These are phyloP conservation scores for Meripilus lineatus DNA, from an alignment of 1,284 basidiomycete genomes.

Conservation along the genomic window DNA sequence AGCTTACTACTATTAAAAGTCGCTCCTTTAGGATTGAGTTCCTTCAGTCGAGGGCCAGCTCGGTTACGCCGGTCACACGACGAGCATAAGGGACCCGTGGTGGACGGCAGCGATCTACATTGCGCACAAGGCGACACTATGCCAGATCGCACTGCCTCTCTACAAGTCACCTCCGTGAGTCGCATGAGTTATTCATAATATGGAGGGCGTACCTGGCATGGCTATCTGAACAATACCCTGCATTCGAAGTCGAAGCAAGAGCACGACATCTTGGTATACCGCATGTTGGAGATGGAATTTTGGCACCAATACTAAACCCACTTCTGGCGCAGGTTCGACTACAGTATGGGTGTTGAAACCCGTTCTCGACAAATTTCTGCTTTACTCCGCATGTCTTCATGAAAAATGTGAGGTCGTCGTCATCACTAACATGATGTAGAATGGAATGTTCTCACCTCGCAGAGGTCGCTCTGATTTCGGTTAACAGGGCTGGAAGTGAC, in stretches of 20 bases:
- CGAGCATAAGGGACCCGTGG: constrained; percentile 37
- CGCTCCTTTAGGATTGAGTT: constrained; percentile 33
- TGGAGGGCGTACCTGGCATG: constrained; percentile 44
- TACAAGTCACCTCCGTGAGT: constrained; percentile 17
- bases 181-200: background rate
- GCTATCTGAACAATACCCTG: constrained; percentile 49
- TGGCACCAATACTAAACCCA: constrained; percentile 30
- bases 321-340: constrained; percentile 54
- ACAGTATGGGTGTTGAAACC: constrained; percentile 54
- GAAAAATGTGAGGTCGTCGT: background rate
- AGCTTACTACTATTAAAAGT: constrained; percentile 36
- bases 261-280: constrained; percentile 43
- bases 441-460: constrained; percentile 33
- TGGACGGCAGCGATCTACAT: constrained; percentile 30
- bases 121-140: constrained; percentile 41
- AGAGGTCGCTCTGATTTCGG: constrained; percentile 31
- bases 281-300: constrained; percentile 33
- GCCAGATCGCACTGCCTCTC: constrained; percentile 45
- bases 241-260: constrained; percentile 41
- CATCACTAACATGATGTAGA: background rate
- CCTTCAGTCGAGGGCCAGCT: constrained; percentile 33
- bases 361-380: constrained; percentile 54
- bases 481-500: background rate
- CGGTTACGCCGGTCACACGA: constrained; percentile 36
- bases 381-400: constrained; percentile 49